Base-by-base conservation (phyloP, 805 yeast genomes). In the Ogataea methanolica region DNA sequence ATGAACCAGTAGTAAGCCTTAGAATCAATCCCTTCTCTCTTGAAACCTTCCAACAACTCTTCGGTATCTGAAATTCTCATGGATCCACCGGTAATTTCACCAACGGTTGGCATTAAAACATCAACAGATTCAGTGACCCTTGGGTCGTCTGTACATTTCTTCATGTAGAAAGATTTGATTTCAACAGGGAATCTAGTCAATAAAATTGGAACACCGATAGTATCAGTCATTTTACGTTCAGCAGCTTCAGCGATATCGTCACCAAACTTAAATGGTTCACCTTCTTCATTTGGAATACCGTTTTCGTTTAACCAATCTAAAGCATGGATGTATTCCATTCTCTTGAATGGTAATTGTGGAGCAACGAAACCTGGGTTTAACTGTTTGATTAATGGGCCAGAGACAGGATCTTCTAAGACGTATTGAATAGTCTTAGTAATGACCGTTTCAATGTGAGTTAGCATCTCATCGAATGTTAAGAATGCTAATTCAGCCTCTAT, bases 171-270 rank as follows among this genome's bases (percentile, higher is more conserved):
- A 6, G 98, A 89, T 72, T 94, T 94, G 75, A 94, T 88, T 69
- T 85, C 97, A 44, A 89, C 88, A 45, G 99, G 99, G 92, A 94
- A 94, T 62, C 91, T 80, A 47, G 82, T 92, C 68, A 94, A 82
- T 58, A 94, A 77, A 59, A 94, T 91, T 55, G 99, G 99, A 55
- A 79, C 86, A 64, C 91, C 91, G 68, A 94, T 85, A 50, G 87
- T 79, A 68, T 94, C 99, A 33, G 96, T 89, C 99, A 94, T 94
- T 71, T 85, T 88, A 69, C 99, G 87, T 79, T 94, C 99, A 50
- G 97, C 99, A 47, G 99, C 99, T 74, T 94, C 99, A 51, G 98
- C 97, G 55, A 94, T 94, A 69, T 94, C 99, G 66, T 94, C 99
- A 69, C 99, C 99, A 59, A 94, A 94, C 71, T 85, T 80, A 83